Evolutionary conservation across 352 stramenopile genomes (phyloP).

Genomic region (Phytophthora ramorum): DNA sequence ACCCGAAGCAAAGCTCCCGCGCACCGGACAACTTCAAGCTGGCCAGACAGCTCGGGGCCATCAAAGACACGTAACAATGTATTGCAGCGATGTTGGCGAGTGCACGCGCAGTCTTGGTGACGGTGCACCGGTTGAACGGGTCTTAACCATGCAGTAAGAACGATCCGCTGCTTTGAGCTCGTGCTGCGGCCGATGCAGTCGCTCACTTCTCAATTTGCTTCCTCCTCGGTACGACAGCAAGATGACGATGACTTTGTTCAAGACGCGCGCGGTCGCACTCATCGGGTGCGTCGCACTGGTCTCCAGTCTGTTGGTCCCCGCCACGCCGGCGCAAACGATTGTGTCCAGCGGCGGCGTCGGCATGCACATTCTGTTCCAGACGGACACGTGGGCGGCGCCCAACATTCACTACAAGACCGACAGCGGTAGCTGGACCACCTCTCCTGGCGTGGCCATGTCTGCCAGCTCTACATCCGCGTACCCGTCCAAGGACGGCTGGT

Average conservation of each 20-base stretch:
- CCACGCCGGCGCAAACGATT: conserved; percentile 15
- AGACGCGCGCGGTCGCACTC: conserved; percentile 9
- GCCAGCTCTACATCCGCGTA: conserved; percentile 26
- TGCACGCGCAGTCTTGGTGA: no score
- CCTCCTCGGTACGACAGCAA: conserved; percentile 13
- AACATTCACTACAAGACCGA: conserved; percentile 29
- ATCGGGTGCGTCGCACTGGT: conserved; percentile 15
- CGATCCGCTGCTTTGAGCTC: no score
- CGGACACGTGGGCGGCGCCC: conserved; percentile 20
- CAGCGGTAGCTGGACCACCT: conserved; percentile 24
- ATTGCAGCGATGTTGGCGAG: no score
- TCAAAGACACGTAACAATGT: conserved; percentile 10
- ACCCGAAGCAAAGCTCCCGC: conserved; percentile 1
- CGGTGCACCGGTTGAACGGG: no score
- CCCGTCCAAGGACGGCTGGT: conserved; percentile 34
- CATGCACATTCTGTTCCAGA: conserved; percentile 27
- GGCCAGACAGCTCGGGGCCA: no score
- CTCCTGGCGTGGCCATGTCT: conserved; percentile 22
- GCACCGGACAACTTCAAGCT: conserved; percentile 22
- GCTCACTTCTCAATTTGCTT: conserved; percentile 29
- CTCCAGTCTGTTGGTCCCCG: conserved; percentile 8
- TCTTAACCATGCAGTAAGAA: no score
- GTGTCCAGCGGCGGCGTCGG: conserved; percentile 11
- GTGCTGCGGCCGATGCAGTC: neutral
- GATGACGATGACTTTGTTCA: conserved; percentile 27